These are phyloP conservation scores for Corymbia citriodora DNA, from an alignment of 441 rosid species.

Conservation along the genomic window DNA sequence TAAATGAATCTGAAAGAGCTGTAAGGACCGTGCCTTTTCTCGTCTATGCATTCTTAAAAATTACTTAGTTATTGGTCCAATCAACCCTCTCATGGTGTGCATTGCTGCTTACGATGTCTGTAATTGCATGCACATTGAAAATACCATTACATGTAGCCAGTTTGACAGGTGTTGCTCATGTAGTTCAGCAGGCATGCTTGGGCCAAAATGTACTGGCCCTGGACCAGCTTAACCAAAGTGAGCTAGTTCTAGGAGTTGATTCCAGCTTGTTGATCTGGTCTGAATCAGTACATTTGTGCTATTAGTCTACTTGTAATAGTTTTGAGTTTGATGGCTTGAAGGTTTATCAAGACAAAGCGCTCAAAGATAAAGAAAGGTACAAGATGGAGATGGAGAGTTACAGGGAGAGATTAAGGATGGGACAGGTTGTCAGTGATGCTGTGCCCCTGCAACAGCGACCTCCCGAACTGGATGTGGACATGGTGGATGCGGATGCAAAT, in stretches of 20 bases:
- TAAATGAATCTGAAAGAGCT: constrained; percentile 48
- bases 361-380: constrained; percentile 85
- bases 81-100: neutral
- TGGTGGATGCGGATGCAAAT: constrained; percentile 29
- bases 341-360: constrained; percentile 86
- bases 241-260: neutral
- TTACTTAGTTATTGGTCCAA: neutral
- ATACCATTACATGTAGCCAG: neutral
- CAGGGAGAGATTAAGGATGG: constrained; percentile 56
- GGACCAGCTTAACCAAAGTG: neutral
- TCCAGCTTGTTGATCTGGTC: neutral
- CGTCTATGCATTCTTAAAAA: neutral
- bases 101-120: neutral
- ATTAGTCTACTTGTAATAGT: neutral
- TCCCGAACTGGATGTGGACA: constrained; percentile 41
- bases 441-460: constrained; percentile 67
- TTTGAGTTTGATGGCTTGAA: constrained; percentile 11
- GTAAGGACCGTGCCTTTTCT: constrained; percentile 25
- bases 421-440: constrained; percentile 55
- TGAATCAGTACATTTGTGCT: neutral
- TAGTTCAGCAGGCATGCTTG: neutral
- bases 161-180: neutral
- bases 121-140: neutral
- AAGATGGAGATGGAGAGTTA: constrained; percentile 82
- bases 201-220: neutral